Conservation (phyloP, 1,139 yeast species). For the Saccharomyces hybrid region DNA sequence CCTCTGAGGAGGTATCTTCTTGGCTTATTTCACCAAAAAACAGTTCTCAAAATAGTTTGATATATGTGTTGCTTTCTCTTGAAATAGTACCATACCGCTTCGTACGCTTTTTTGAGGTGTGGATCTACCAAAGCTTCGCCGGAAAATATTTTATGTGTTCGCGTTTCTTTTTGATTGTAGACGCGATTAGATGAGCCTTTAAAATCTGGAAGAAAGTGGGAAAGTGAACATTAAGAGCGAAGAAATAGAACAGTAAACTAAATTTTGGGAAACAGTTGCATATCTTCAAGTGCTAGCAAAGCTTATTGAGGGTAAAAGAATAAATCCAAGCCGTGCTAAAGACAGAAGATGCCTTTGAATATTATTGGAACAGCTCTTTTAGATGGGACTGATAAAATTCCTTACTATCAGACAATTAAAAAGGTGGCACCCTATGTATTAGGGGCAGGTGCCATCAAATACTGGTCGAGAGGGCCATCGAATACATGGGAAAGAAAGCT, state of each 20-base stretch:
- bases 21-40: too few relatives aligned
- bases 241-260: neutral
- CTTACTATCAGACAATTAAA: constrained; percentile 59
- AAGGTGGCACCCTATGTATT: constrained; percentile 46
- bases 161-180: neutral
- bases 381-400: constrained; percentile 69
- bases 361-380: constrained; percentile 55
- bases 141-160: neutral
- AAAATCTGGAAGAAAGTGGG: neutral
- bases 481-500: constrained; percentile 90
- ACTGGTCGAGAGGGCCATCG: constrained; percentile 65
- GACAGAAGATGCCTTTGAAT: constrained; percentile 65
- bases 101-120: neutral
- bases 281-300: too few relatives aligned
- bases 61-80: too few relatives aligned
- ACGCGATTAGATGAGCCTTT: neutral
- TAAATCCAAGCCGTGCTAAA: neutral
- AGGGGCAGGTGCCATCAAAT: constrained; percentile 47
- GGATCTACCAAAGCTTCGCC: neutral
- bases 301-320: neutral
- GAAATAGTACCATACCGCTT: neutral
- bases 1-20: too few relatives aligned
- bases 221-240: too few relatives aligned
- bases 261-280: neutral
- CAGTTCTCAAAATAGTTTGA: too few relatives aligned